Conservation (phyloP, 345 rosid genomes). For the Schrenkiella parvula region DNA sequence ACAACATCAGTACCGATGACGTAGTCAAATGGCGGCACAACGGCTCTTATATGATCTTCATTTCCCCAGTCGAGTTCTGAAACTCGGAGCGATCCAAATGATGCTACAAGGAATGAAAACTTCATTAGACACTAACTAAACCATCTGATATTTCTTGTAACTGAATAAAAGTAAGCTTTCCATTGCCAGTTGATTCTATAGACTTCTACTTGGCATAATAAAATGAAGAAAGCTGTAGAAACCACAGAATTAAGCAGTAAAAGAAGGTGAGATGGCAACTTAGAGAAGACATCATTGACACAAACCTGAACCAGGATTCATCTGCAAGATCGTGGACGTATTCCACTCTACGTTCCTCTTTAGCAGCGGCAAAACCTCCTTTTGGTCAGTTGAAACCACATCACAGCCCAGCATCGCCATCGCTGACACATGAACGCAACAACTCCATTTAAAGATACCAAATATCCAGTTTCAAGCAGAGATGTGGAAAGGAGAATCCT, state of each 20-base stretch:
- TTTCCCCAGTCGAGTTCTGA: slow-evolving; percentile 92
- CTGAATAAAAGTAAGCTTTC: neutral
- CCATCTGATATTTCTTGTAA: neutral
- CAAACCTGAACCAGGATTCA: slow-evolving; percentile 58
- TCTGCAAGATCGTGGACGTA: slow-evolving; percentile 66
- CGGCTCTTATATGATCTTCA: slow-evolving; percentile 62
- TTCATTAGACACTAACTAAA: neutral
- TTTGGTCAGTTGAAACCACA: slow-evolving; percentile 81
- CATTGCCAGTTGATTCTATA: neutral
- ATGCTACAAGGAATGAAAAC: slow-evolving; percentile 43
- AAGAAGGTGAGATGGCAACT: neutral
- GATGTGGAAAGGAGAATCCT: neutral
- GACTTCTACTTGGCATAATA: neutral
- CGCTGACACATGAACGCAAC: slow-evolving; percentile 42
- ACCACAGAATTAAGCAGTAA: neutral
- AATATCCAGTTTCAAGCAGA: slow-evolving; percentile 1
- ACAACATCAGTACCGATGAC: slow-evolving; percentile 93
- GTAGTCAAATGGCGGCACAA: slow-evolving; percentile 83
- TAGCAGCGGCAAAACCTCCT: slow-evolving; percentile 70
- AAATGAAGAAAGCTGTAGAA: neutral
- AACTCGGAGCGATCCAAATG: slow-evolving; percentile 81
- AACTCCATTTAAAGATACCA: neutral
- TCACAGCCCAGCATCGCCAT: slow-evolving; percentile 91
- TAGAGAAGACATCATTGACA: slow-evolving; percentile 1
- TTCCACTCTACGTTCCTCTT: slow-evolving; percentile 80